These are phyloP conservation scores for Exophiala phaeomuriformis DNA, from an alignment of 2,329 filamentous ascomycete species.

Conservation along the genomic window DNA sequence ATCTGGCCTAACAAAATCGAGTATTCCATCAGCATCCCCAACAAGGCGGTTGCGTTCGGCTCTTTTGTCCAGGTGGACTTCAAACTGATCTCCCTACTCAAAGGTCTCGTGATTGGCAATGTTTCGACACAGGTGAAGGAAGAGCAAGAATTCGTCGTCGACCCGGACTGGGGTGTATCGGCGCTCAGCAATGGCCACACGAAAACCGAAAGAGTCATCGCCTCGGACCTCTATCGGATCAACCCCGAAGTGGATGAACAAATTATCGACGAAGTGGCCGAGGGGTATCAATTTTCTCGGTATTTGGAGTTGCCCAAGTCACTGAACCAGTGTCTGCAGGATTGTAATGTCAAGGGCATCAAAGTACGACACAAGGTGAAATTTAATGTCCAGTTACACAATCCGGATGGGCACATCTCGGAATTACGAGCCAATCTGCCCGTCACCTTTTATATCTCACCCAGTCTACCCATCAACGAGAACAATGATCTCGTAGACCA, in stretches of 20 bases:
- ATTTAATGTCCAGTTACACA: constrained; percentile 81
- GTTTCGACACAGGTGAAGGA: constrained; percentile 77
- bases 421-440: constrained; percentile 79
- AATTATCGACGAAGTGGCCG: constrained; percentile 50
- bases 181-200: constrained; percentile 31
- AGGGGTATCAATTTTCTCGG: constrained; percentile 55
- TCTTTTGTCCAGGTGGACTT: constrained; percentile 79
- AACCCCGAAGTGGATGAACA: constrained; percentile 56
- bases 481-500: constrained; percentile 69
- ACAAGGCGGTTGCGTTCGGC: constrained; percentile 90
- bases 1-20: constrained; percentile 97
- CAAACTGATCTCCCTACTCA: constrained; percentile 77
- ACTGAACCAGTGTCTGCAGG: constrained; percentile 76
- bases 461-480: constrained; percentile 81
- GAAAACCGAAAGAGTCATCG: constrained; percentile 58
- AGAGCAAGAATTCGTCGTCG: constrained; percentile 58
- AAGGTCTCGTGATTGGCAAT: constrained; percentile 77
- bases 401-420: constrained; percentile 89
- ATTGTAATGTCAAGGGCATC: constrained; percentile 80
- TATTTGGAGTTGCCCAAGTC: constrained; percentile 67
- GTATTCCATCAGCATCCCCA: constrained; percentile 87
- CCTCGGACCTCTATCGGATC: constrained; percentile 61
- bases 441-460: constrained; percentile 90
- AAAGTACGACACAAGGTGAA: constrained; percentile 90
- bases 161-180: constrained; percentile 39